A percentile compares a stretch with the other conserved stretches of the same genome.
These are phyloP conservation scores for Phoenix roebelenii DNA, from an alignment of 176 grass and related monocot genomes.

Conservation along the genomic window DNA sequence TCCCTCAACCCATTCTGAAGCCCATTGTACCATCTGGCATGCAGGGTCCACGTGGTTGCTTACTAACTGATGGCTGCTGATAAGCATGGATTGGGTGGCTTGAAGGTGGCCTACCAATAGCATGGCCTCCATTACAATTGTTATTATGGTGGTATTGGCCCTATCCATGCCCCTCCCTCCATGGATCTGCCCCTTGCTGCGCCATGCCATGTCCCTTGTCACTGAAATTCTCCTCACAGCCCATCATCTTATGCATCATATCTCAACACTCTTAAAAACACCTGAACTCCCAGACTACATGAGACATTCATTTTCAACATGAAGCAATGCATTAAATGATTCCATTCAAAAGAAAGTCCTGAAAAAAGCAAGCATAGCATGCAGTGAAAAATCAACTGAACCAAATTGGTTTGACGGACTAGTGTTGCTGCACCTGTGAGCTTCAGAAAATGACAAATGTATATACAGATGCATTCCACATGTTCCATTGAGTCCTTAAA, in stretches of 20 bases:
- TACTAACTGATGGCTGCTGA: constrained; percentile 23
- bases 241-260: constrained; percentile 1
- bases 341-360: too few species aligned
- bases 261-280: not conserved
- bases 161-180: constrained; percentile 45
- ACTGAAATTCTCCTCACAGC: constrained; percentile 37
- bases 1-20: constrained; percentile 74
- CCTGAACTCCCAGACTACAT: too few species aligned
- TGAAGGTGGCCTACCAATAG: constrained; percentile 21
- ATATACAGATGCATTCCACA: constrained; percentile 25
- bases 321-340: too few species aligned
- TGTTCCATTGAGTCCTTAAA: constrained; percentile 46
- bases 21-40: constrained; percentile 81
- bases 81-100: constrained; percentile 30
- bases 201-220: constrained; percentile 31
- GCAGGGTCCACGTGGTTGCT: constrained; percentile 61
- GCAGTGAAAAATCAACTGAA: too few species aligned
- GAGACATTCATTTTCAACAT: too few species aligned
- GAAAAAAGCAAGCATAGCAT: too few species aligned
- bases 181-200: constrained; percentile 39
- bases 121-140: constrained; percentile 25
- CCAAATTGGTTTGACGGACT: too few species aligned
- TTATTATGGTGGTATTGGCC: constrained; percentile 36
- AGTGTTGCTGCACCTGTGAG: too few species aligned
- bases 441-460: too few species aligned